These are phyloP conservation scores for Dictyostelium firmibasis DNA, from an alignment of 78 protist species.

Conservation along the genomic window DNA sequence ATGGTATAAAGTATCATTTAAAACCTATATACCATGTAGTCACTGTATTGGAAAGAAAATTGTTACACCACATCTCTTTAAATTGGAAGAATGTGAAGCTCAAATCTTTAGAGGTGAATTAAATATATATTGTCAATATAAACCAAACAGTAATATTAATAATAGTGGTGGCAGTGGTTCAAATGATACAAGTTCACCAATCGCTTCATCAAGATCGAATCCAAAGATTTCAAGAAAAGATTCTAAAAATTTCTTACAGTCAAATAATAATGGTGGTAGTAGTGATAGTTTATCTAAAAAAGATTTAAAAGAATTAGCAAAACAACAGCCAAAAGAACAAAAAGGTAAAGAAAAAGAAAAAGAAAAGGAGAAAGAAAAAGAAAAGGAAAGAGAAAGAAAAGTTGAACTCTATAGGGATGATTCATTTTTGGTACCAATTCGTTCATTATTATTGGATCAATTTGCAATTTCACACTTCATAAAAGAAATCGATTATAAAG, in stretches of 20 bases:
- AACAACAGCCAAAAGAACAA: background rate
- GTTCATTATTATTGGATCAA: constrained; percentile 20
- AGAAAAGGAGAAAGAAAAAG: background rate
- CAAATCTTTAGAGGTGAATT: constrained; percentile 22
- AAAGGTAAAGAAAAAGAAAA: background rate
- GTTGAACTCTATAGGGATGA: background rate
- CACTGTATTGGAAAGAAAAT: constrained; percentile 14
- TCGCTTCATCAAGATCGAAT: background rate
- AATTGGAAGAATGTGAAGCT: constrained; percentile 29
- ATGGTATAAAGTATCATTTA: constrained; percentile 27
- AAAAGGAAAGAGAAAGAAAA: background rate
- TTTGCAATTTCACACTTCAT: background rate
- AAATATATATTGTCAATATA: constrained; percentile 42
- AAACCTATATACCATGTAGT: constrained; percentile 9
- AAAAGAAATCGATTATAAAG: constrained; percentile 54
- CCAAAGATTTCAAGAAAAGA: constrained; percentile 21
- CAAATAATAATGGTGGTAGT: background rate
- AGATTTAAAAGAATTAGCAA: constrained; percentile 19
- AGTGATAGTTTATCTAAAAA: background rate
- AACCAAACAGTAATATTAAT: background rate
- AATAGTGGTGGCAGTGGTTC: background rate
- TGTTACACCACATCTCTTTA: constrained; percentile 8
- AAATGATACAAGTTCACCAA: background rate
- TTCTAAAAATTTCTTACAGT: background rate
- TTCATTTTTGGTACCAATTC: background rate